These are phyloP conservation scores for Cytospora chrysosperma DNA, from an alignment of 2,329 filamentous ascomycete genomes.

Conservation along the genomic window DNA sequence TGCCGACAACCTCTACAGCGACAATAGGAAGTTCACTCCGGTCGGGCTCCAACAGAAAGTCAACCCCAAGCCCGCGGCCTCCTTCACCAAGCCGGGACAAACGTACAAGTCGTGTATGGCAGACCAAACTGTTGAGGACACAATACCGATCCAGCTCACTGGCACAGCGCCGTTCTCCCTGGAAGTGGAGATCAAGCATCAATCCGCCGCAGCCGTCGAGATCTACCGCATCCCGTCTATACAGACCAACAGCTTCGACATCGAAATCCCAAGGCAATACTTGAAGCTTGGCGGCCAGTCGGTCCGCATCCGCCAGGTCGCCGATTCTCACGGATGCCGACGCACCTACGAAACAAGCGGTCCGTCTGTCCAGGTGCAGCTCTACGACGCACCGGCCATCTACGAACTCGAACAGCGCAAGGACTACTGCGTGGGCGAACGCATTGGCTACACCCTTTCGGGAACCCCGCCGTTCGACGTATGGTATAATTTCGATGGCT, in stretches of 20 bases:
- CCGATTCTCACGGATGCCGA: slow-evolving; percentile 83
- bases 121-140: slow-evolving; percentile 77
- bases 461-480: slow-evolving; percentile 92
- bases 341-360: slow-evolving; percentile 69
- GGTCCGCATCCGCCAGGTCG: slow-evolving; percentile 84
- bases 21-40: slow-evolving; percentile 62
- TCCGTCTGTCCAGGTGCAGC: slow-evolving; percentile 82
- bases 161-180: slow-evolving; percentile 85
- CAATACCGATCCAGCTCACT: slow-evolving; percentile 80
- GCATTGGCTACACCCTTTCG: slow-evolving; percentile 86
- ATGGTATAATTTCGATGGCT: slow-evolving; percentile 83
- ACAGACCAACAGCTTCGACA: slow-evolving; percentile 68
- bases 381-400: slow-evolving; percentile 91
- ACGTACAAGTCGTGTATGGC: slow-evolving; percentile 95
- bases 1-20: slow-evolving; percentile 82
- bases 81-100: slow-evolving; percentile 82
- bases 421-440: slow-evolving; percentile 95
- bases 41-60: slow-evolving; percentile 79
- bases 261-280: slow-evolving; percentile 80
- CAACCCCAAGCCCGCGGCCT: slow-evolving; percentile 76
- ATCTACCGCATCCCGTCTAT: slow-evolving; percentile 81
- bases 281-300: slow-evolving; percentile 87
- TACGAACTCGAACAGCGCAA: slow-evolving; percentile 78
- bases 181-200: slow-evolving; percentile 91
- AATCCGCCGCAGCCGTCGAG: slow-evolving; percentile 76